A percentile compares a stretch with the other conserved stretches of the same genome.
Evolutionary conservation across 768 basidiomycete genomes (phyloP).

Genomic region (Gymnopilus junonius): DNA sequence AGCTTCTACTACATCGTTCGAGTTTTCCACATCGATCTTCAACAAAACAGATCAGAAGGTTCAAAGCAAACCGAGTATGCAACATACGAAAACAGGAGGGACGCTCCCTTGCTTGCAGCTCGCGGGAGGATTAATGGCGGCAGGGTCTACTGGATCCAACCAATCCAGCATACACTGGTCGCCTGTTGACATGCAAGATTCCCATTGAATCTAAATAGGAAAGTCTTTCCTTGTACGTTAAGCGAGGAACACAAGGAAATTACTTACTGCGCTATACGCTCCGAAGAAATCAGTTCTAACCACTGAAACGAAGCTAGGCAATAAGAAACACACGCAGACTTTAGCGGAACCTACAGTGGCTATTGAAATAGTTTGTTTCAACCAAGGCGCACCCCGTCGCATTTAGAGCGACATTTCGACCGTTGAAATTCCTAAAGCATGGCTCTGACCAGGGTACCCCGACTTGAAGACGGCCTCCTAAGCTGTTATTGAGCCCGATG

Average conservation of each 20-base stretch:
- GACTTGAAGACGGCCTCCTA: conserved; percentile 15
- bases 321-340: background rate
- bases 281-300: conserved; percentile 13
- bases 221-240: background rate
- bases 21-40: conserved; percentile 26
- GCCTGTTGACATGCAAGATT: conserved; percentile 23
- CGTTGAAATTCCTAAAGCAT: conserved; percentile 16
- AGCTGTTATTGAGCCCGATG: conserved; percentile 6
- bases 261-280: conserved; percentile 14
- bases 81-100: conserved; percentile 22
- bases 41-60: background rate
- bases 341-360: conserved; percentile 9
- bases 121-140: conserved; percentile 12
- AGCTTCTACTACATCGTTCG: conserved; percentile 24
- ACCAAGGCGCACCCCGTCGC: conserved; percentile 13
- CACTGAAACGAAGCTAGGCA: background rate
- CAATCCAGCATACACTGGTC: conserved; percentile 24
- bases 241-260: background rate
- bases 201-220: conserved; percentile 19
- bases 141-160: conserved; percentile 16
- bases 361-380: conserved; percentile 18
- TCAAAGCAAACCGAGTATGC: too few relatives aligned
- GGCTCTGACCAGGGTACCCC: conserved; percentile 17
- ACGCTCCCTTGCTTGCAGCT: conserved; percentile 26
- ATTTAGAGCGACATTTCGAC: background rate